Percentiles rank a stretch among this genome's conserved stretches.
Evolutionary conservation across 768 basidiomycete species (phyloP).

Genomic region (Kwoniella shandongensis): DNA sequence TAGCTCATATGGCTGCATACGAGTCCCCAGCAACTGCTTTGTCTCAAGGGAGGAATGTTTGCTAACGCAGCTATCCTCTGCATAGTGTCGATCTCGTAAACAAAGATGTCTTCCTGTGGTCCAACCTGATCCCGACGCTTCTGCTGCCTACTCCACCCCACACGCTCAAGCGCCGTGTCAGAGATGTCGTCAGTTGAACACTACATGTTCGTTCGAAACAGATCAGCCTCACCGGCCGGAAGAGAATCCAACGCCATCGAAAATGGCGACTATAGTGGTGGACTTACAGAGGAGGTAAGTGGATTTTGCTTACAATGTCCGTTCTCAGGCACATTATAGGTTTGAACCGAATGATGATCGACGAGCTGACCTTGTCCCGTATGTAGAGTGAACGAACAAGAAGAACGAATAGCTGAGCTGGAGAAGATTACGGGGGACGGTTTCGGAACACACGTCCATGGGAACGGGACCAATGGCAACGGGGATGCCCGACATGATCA

Average conservation of each 20-base stretch:
- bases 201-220: constrained; percentile 8
- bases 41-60: too few species aligned
- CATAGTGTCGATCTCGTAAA: constrained; percentile 6
- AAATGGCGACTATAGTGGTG: constrained; percentile 2
- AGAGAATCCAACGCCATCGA: neutral
- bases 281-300: constrained; percentile 5
- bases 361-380: too few species aligned
- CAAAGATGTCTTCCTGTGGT: constrained; percentile 1
- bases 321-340: neutral
- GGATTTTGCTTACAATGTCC: neutral
- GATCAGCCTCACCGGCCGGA: neutral
- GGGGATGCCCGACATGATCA: neutral
- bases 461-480: neutral
- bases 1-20: too few species aligned
- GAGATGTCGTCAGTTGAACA: constrained; percentile 3
- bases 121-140: neutral
- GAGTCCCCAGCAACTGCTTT: too few species aligned
- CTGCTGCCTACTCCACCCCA: neutral
- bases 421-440: neutral
- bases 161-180: neutral
- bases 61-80: too few species aligned
- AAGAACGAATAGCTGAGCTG: neutral
- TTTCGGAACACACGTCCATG: too few species aligned
- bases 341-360: too few species aligned
- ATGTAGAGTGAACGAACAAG: neutral